These are phyloP conservation scores for Cladosporium sp. DNA, from an alignment of 2,329 filamentous ascomycete genomes.

Conservation along the genomic window DNA sequence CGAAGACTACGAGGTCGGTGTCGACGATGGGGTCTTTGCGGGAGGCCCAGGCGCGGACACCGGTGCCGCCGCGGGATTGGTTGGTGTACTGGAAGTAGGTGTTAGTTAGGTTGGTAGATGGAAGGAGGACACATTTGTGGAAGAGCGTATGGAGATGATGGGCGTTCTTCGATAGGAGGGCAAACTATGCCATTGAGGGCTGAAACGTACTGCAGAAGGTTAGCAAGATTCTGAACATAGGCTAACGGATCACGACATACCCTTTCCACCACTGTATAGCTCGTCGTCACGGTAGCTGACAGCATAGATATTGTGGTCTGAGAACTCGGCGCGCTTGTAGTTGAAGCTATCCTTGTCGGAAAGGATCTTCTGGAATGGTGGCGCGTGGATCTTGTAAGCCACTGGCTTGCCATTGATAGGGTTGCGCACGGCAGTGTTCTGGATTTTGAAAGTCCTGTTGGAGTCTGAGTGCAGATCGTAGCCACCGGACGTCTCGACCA, in stretches of 20 bases:
- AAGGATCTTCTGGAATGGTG: conserved; percentile 54
- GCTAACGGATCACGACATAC: neutral
- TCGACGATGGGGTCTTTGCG: conserved; percentile 58
- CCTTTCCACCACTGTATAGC: conserved; percentile 59
- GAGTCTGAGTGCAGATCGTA: conserved; percentile 51
- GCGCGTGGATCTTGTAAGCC: conserved; percentile 54
- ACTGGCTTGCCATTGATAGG: conserved; percentile 52
- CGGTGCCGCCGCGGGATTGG: conserved; percentile 56
- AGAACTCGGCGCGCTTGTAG: conserved; percentile 61
- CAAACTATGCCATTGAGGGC: neutral
- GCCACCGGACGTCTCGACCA: conserved; percentile 52
- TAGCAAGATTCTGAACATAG: neutral
- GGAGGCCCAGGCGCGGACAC: conserved; percentile 53
- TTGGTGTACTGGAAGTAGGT: conserved; percentile 53
- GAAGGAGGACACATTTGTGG: neutral
- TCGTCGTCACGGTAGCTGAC: conserved; percentile 60
- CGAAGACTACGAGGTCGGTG: conserved; percentile 58
- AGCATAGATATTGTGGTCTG: conserved; percentile 61
- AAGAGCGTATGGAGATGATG: neutral
- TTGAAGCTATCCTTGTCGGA: conserved; percentile 56
- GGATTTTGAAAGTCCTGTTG: conserved; percentile 54
- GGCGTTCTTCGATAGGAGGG: neutral
- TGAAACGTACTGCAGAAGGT: neutral
- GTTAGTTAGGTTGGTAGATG: neutral
- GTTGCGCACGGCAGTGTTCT: conserved; percentile 48